Conservation (phyloP, 768 basidiomycete species). For the Gloeophyllum trabeum region DNA sequence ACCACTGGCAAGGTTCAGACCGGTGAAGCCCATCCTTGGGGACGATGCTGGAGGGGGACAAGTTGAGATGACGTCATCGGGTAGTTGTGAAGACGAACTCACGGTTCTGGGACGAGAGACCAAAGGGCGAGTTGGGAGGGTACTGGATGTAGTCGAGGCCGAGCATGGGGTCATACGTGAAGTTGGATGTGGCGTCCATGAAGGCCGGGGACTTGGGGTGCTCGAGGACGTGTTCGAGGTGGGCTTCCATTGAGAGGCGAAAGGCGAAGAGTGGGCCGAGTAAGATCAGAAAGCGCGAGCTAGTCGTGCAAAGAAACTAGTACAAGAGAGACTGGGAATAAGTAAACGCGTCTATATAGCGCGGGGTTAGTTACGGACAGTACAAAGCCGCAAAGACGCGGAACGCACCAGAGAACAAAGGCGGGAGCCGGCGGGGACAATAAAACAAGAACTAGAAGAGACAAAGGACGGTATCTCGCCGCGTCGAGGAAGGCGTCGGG, state of each 20-base stretch:
- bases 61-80: too few species aligned
- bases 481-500: conserved; percentile 2
- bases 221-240: conserved; percentile 34
- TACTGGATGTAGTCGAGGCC: conserved; percentile 58
- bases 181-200: conserved; percentile 29
- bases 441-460: not conserved
- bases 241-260: conserved; percentile 31
- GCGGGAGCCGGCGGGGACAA: not conserved
- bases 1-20: conserved; percentile 43
- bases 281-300: conserved; percentile 10
- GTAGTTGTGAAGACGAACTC: conserved; percentile 20
- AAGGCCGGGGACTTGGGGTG: conserved; percentile 39
- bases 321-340: conserved; percentile 2
- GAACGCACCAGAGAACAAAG: not conserved
- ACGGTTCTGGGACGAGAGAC: conserved; percentile 51
- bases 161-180: conserved; percentile 32
- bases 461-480: conserved; percentile 1
- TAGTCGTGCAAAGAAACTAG: conserved; percentile 8
- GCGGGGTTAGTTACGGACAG: not conserved
- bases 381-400: not conserved
- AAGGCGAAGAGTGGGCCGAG: conserved; percentile 12
- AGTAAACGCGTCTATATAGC: too few species aligned
- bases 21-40: conserved; percentile 53
- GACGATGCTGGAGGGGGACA: conserved; percentile 37
- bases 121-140: conserved; percentile 38